Conservation (phyloP, 1,139 yeast genomes). For the Saccharomycopsis hybrid region DNA sequence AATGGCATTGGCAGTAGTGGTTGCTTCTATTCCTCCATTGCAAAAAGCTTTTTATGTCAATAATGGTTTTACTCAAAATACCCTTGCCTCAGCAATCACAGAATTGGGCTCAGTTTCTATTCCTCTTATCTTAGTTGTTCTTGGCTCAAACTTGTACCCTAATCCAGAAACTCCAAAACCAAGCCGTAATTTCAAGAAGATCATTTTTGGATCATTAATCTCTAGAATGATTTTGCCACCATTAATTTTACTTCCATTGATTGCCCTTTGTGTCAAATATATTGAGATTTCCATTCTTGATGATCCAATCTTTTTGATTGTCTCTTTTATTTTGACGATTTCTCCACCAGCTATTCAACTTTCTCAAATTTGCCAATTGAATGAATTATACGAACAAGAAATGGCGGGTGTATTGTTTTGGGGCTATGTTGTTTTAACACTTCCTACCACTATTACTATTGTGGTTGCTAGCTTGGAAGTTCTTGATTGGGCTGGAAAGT, state of each 20-base stretch:
- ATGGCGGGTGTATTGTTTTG: constrained; percentile 85
- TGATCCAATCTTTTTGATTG: constrained; percentile 77
- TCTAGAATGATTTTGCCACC: constrained; percentile 78
- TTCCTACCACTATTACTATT: constrained; percentile 70
- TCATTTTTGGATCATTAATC: constrained; percentile 60
- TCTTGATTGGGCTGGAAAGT: constrained; percentile 37
- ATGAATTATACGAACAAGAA: constrained; percentile 69
- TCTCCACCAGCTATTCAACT: constrained; percentile 85
- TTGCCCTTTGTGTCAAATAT: constrained; percentile 61
- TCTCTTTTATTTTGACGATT: constrained; percentile 65
- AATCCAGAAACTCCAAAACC: constrained; percentile 57
- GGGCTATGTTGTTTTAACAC: constrained; percentile 73
- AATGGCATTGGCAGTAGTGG: constrained; percentile 74
- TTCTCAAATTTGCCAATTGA: constrained; percentile 74
- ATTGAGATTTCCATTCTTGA: constrained; percentile 64
- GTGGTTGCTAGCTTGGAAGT: constrained; percentile 67
- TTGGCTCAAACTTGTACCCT: constrained; percentile 73
- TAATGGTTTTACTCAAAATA: constrained; percentile 65
- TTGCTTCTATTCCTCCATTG: constrained; percentile 72
- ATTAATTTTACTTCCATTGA: constrained; percentile 56
- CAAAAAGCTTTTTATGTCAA: constrained; percentile 60
- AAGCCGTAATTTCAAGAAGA: constrained; percentile 49
- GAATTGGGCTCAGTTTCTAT: constrained; percentile 86
- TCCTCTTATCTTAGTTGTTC: constrained; percentile 68
- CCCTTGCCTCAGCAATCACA: constrained; percentile 66